A percentile compares a stretch with the other conserved stretches of the same genome.
Conservation (phyloP, 805 yeast genomes). For the Schizosaccharomyces pombe region DNA sequence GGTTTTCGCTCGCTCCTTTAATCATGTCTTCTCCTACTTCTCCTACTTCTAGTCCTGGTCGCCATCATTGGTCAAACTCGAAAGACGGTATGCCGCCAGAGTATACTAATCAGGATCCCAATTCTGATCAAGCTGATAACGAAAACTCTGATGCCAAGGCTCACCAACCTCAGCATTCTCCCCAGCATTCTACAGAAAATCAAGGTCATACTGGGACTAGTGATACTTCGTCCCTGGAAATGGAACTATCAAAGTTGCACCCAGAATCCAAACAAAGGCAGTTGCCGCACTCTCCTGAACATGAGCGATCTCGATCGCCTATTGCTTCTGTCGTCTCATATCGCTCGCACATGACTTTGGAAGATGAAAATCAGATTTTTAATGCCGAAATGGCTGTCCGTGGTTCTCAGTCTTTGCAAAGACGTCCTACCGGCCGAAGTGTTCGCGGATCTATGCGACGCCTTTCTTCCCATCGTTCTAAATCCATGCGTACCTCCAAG, state of each 20-base stretch:
- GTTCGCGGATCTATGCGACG: neutral
- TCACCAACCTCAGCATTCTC: neutral
- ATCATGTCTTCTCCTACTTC: no score
- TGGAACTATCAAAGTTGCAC: neutral
- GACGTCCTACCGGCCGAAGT: neutral
- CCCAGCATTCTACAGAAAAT: no score
- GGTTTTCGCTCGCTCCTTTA: no score
- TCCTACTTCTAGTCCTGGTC: no score
- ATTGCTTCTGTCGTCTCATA: neutral
- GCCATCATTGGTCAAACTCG: neutral
- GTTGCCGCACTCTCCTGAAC: no score
- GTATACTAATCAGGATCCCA: neutral
- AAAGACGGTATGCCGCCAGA: neutral
- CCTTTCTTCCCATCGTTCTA: no score
- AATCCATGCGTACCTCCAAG: neutral
- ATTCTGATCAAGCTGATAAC: neutral
- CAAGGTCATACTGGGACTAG: no score
- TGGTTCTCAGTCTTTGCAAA: neutral
- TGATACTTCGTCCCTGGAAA: no score
- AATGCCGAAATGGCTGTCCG: neutral
- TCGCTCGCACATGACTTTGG: neutral
- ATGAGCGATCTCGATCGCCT: neutral
- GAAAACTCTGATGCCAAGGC: neutral
- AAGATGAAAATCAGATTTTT: neutral
- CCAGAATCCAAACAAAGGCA: no score